A percentile compares a stretch with the other conserved stretches of the same genome.
Evolutionary conservation across 148 eudicot species (phyloP).

Genomic region (Salicornia ramosissima): DNA sequence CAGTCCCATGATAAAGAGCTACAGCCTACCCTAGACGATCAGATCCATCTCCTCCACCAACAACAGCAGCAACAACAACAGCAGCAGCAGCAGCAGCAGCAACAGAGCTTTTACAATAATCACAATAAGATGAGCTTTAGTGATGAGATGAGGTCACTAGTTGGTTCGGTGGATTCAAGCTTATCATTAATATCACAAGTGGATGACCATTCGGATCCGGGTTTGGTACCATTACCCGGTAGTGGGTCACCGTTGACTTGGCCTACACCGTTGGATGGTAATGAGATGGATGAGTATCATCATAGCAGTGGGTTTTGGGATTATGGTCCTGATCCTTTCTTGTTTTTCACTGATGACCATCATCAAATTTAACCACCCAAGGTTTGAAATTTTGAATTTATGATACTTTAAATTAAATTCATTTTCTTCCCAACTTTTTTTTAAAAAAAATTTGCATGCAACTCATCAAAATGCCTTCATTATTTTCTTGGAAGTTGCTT

Average conservation of each 20-base stretch:
- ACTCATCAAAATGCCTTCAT: background rate
- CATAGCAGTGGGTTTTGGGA: constrained; percentile 56
- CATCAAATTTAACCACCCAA: background rate
- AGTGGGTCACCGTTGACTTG: constrained; percentile 27
- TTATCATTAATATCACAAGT: constrained; percentile 31
- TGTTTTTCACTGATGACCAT: constrained; percentile 34
- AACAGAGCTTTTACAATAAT: too few species aligned
- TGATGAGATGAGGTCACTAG: constrained; percentile 40
- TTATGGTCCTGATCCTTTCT: constrained; percentile 64
- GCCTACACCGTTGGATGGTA: constrained; percentile 17
- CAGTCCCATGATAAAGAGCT: background rate
- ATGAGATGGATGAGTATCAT: constrained; percentile 45
- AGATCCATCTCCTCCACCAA: background rate
- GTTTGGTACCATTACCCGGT: constrained; percentile 19
- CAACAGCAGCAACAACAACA: constrained; percentile 1
- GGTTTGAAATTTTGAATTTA: too few species aligned
- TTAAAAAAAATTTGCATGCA: too few species aligned
- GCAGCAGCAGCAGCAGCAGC: too few species aligned
- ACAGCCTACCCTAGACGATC: constrained; percentile 4
- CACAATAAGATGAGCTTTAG: constrained; percentile 21
- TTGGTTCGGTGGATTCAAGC: constrained; percentile 43
- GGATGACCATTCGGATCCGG: constrained; percentile 26
- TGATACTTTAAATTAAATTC: too few species aligned
- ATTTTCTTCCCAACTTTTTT: too few species aligned
- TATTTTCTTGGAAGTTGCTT: background rate